A percentile compares a stretch with the other conserved stretches of the same genome.
Conservation (phyloP, 768 basidiomycete species). For the Podaxis sp. region DNA sequence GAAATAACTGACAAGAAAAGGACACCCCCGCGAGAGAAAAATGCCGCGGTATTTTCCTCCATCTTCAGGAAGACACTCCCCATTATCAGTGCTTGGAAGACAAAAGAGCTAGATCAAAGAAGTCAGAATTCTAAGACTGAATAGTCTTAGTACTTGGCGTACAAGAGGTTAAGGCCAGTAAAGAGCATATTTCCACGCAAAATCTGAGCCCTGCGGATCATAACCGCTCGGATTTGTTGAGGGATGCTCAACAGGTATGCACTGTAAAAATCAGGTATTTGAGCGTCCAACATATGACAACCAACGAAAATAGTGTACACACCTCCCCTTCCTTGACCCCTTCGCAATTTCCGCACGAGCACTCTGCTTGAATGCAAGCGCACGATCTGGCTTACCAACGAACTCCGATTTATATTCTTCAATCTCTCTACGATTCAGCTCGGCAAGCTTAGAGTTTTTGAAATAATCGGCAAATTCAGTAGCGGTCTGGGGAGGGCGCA, state of each 20-base stretch:
- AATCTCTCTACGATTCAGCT: constrained; percentile 44
- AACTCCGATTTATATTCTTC: constrained; percentile 40
- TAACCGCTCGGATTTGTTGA: constrained; percentile 45
- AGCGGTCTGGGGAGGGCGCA: constrained; percentile 49
- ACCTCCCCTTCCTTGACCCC: constrained; percentile 35
- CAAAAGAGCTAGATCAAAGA: constrained; percentile 39
- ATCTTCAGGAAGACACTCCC: constrained; percentile 66
- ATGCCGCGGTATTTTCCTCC: constrained; percentile 52
- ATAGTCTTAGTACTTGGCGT: constrained; percentile 9
- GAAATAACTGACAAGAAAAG: constrained; percentile 61
- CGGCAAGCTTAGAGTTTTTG: constrained; percentile 35
- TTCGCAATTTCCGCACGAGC: constrained; percentile 51
- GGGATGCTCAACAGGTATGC: constrained; percentile 44
- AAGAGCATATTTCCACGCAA: constrained; percentile 37
- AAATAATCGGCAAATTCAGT: constrained; percentile 56
- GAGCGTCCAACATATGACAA: background rate
- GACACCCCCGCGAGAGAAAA: constrained; percentile 76
- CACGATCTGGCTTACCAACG: constrained; percentile 43
- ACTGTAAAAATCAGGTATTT: constrained; percentile 21
- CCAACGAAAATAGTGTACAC: constrained; percentile 8
- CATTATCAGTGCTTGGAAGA: constrained; percentile 49
- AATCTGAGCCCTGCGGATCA: constrained; percentile 44
- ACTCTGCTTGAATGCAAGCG: constrained; percentile 42
- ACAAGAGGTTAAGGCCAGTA: constrained; percentile 34
- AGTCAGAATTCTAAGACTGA: background rate